Evolutionary conservation across 2,329 filamentous ascomycete species (phyloP).

Genomic region (Botrytis byssoidea): DNA sequence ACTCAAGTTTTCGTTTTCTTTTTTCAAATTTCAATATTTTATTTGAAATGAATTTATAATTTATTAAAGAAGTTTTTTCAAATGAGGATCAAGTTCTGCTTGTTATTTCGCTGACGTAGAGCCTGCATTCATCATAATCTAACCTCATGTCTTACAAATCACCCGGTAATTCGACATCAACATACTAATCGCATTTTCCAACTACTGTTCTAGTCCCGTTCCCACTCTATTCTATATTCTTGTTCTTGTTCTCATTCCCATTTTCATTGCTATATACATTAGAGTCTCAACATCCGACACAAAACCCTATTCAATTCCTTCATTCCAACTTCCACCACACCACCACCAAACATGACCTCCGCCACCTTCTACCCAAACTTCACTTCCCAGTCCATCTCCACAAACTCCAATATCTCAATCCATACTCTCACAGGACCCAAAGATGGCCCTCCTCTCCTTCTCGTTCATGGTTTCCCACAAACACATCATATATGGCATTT

Average conservation of each 20-base stretch:
- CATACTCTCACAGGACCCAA: neutral
- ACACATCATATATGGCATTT: conserved; percentile 53
- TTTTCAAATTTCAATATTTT: no score
- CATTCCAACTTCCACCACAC: neutral
- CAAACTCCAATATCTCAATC: neutral
- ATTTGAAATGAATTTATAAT: no score
- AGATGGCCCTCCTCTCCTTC: conserved; percentile 43
- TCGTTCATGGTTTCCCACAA: conserved; percentile 55
- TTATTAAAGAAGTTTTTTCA: no score
- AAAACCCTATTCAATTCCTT: neutral
- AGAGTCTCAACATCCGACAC: neutral
- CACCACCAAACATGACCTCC: neutral
- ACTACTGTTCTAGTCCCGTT: neutral
- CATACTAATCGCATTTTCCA: neutral
- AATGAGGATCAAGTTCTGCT: no score
- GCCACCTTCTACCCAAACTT: conserved; percentile 3
- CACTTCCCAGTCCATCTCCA: neutral
- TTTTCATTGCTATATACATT: neutral
- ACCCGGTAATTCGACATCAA: neutral
- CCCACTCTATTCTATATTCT: neutral
- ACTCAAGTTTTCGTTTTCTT: no score
- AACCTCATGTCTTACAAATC: neutral
- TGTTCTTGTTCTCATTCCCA: neutral
- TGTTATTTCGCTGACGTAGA: no score
- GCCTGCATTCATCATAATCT: neutral